phyloP scores from a whole-genome alignment of 495 filamentous ascomycete genomes.

The Xylaria intraflava region DNA sequence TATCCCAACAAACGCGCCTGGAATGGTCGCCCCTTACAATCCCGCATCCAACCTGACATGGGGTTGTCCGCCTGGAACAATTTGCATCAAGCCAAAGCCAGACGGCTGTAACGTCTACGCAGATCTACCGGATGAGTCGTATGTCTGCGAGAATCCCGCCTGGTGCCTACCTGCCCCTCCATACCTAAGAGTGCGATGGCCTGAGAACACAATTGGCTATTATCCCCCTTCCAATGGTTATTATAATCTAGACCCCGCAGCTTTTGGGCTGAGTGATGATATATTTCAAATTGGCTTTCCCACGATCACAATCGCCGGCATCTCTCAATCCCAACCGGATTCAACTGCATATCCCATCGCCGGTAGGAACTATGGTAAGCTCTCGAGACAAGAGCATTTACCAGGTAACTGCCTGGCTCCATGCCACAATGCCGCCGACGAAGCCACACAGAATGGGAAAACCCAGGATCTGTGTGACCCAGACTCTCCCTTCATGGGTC shows the following conservation, averaged over 20 bases:
- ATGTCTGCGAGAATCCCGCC: slow-evolving; percentile 43
- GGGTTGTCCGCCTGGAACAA: slow-evolving; percentile 57
- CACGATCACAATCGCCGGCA: slow-evolving; percentile 36
- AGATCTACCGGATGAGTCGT: slow-evolving; percentile 46
- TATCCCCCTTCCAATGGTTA: slow-evolving; percentile 51
- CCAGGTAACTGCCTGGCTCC: slow-evolving; percentile 45
- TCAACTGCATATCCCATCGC: slow-evolving; percentile 27
- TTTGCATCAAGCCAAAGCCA: slow-evolving; percentile 49
- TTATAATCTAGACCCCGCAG: slow-evolving; percentile 56
- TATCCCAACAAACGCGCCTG: slow-evolving; percentile 16
- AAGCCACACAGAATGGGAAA: slow-evolving; percentile 45
- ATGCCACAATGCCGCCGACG: slow-evolving; percentile 46
- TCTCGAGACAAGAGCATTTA: slow-evolving; percentile 31
- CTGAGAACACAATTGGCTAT: slow-evolving; percentile 35
- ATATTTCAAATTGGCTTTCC: slow-evolving; percentile 54
- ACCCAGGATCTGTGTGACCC: slow-evolving; percentile 35
- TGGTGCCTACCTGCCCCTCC: slow-evolving; percentile 48
- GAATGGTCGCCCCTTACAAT: slow-evolving; percentile 10
- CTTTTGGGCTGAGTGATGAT: slow-evolving; percentile 55
- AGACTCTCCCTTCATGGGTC: slow-evolving; percentile 34
- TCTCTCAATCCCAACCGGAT: slow-evolving; percentile 40
- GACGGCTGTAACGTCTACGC: slow-evolving; percentile 48
- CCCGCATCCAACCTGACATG: slow-evolving; percentile 37
- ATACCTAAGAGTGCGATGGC: slow-evolving; percentile 36
- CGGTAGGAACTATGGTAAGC: slow-evolving; percentile 1